Base-by-base conservation (phyloP, 108 stramenopile species). In the Cyclotella kingstonii region DNA sequence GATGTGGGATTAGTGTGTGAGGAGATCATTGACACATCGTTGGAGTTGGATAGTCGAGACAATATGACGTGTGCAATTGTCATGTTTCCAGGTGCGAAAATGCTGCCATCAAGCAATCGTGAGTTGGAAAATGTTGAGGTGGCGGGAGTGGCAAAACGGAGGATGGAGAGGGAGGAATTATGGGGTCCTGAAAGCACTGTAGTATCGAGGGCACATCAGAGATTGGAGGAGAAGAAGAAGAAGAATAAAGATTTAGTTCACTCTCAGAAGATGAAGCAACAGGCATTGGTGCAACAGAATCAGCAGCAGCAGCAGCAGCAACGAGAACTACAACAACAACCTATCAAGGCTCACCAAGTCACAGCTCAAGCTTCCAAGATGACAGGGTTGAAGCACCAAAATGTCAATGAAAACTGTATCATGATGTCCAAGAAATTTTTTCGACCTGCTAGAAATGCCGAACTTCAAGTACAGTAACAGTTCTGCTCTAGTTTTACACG, bases 1-100 rank as follows among this genome's bases (percentile, higher is more conserved):
- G 83, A 92, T 58, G 39, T 86, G 33, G 83, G 81, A 1, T 58
- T 86, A 57, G 60, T 86, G n/a, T 93, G 91, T 68, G 96, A 96
- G 65, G 88, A 95, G 62, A 51, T 82, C 11, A 71, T 90, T 27
- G 86, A 90, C 58, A 76, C 67, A 12, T 83, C 84, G 25, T 66
- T 93, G 70, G 80, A 87, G 53, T 65, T 74, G 55, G 86, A 89
- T 46, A 85, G 84, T 68, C 63, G 82, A 15, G 92, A 94, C 66
- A 94, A 94, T 52, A 94, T 94, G 87, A 89, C 92, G 0, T 67
- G 49, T 35, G 68, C 44, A 4, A 45, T 81, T 2, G 77, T 81
- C 21, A 27, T 64, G 33, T 60, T 81, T 14, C 65, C 73, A 21
- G 65, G 65, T n/a, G 60, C 40, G 18, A 62, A 61, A 11, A 48